These are phyloP conservation scores for Juglanconis juglandina DNA, from an alignment of 2,329 filamentous ascomycete genomes.

Conservation along the genomic window DNA sequence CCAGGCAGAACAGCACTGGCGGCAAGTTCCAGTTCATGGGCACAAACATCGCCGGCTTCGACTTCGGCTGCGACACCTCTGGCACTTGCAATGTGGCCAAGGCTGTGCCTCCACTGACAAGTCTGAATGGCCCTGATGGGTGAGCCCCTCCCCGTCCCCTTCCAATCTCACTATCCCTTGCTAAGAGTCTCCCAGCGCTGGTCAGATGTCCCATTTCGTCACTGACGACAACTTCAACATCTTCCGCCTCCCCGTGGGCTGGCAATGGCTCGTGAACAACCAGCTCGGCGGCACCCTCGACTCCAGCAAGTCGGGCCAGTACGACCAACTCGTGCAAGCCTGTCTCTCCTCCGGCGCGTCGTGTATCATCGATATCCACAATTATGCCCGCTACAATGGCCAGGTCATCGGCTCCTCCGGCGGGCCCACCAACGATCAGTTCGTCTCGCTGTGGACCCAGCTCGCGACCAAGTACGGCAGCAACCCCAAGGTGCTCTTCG, in stretches of 20 bases:
- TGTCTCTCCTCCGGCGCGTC: conserved; percentile 45
- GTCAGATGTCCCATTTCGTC: conserved; percentile 55
- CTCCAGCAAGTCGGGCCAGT: conserved; percentile 36
- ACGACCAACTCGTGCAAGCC: conserved; percentile 47
- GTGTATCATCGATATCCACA: conserved; percentile 44
- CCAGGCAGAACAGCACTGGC: not conserved
- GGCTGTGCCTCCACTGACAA: conserved; percentile 29
- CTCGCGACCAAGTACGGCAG: conserved; percentile 54
- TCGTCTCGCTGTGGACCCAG: conserved; percentile 55
- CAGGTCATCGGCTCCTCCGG: conserved; percentile 62
- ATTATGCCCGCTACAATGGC: conserved; percentile 54
- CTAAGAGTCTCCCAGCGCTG: conserved; percentile 26
- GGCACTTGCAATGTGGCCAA: conserved; percentile 33
- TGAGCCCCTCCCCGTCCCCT: conserved; percentile 12
- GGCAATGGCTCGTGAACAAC: conserved; percentile 48
- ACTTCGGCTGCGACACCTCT: conserved; percentile 42
- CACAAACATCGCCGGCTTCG: conserved; percentile 44
- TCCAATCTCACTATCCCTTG: not conserved
- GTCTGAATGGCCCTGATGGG: conserved; percentile 30
- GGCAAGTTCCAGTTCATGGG: conserved; percentile 19
- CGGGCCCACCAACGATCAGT: conserved; percentile 58
- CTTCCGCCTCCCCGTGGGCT: conserved; percentile 52
- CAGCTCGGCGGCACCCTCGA: conserved; percentile 40
- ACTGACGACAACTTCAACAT: conserved; percentile 53
- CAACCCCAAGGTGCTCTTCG: conserved; percentile 38